Percentiles rank a stretch among this genome's conserved stretches.
Evolutionary conservation across 2,329 filamentous ascomycete species (phyloP).

Genomic region (Clarireedia sp.): DNA sequence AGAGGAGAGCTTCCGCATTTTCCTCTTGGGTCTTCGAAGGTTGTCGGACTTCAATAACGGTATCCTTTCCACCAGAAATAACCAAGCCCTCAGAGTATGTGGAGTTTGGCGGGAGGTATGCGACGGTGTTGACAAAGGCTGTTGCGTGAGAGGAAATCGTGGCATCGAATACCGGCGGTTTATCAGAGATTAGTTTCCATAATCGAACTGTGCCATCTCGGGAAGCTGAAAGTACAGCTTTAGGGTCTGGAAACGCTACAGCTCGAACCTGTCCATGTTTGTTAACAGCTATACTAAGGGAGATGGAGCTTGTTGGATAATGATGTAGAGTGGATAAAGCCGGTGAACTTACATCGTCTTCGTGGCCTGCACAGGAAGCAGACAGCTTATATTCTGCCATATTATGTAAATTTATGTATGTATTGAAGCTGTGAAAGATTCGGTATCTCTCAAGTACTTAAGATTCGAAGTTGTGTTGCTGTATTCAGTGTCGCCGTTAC

Average conservation of each 20-base stretch:
- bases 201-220: conserved; percentile 83
- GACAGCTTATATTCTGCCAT: conserved; percentile 92
- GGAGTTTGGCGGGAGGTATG: conserved; percentile 63
- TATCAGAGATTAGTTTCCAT: conserved; percentile 64
- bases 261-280: conserved; percentile 63
- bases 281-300: too few relatives aligned
- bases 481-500: background rate
- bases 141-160: conserved; percentile 73
- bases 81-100: conserved; percentile 69
- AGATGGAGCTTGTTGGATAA: conserved; percentile 5
- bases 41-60: conserved; percentile 82
- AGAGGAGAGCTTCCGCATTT: conserved; percentile 75
- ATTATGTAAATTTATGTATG: conserved; percentile 8
- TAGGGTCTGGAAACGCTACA: conserved; percentile 67
- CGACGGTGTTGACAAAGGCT: conserved; percentile 79
- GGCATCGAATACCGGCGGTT: conserved; percentile 65
- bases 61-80: conserved; percentile 82
- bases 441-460: background rate
- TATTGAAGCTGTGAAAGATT: background rate
- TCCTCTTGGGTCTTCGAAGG: conserved; percentile 59
- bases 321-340: conserved; percentile 1
- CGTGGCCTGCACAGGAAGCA: conserved; percentile 79
- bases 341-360: conserved; percentile 71
- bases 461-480: background rate
- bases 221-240: conserved; percentile 74